Base-by-base conservation (phyloP, 352 stramenopile species). In the Phytophthora cactorum region DNA sequence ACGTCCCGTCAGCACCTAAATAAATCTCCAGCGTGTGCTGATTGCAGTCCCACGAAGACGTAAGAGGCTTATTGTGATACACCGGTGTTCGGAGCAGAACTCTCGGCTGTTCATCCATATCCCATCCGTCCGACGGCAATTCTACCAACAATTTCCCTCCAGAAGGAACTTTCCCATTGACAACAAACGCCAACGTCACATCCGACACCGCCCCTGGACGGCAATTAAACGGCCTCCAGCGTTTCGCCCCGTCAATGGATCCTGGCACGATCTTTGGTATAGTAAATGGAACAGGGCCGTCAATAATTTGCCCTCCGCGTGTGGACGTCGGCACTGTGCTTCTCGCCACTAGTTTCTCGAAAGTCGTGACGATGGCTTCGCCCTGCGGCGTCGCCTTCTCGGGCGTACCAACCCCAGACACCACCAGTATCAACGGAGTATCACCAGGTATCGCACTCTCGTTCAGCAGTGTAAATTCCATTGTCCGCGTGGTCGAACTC, bases 151-250 rank as follows among this genome's bases (percentile, higher is more conserved):
- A 62, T 39, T 69, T 84, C 0, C 81, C 83, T 10, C 67, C 63
- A 1, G 12, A 14, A 27, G 79, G 81, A 28, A 91, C 56, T 1
- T 64, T 68, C 1, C 82, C 82, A 44, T 74, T 71, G 4, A 72
- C 71, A 8, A 31, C 59, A 59, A 93, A 84, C 29, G 74, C 74
- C 22, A 93, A 60, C n/a, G 76, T 70, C 25, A 91, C 85, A 47
- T 88, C 77, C 0, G 85, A 90, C 10, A 81, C 57, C 2, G 63
- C 70, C 25, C 63, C 43, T 0, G 85, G 85, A 29, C 68, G 80
- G 46, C 76, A 91, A 50, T 69, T 90, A 55, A 89, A 89, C 9
- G 85, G 85, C 34, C 77, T 66, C 85, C 85, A 93, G 11, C 73
- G 71, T 28, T 69, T 79, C 1, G 51, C 7, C 0, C 82, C 85